Percentiles rank a stretch among this genome's conserved stretches.
Evolutionary conservation across 345 rosid species (phyloP).

Genomic region (Salix arbutifolia): DNA sequence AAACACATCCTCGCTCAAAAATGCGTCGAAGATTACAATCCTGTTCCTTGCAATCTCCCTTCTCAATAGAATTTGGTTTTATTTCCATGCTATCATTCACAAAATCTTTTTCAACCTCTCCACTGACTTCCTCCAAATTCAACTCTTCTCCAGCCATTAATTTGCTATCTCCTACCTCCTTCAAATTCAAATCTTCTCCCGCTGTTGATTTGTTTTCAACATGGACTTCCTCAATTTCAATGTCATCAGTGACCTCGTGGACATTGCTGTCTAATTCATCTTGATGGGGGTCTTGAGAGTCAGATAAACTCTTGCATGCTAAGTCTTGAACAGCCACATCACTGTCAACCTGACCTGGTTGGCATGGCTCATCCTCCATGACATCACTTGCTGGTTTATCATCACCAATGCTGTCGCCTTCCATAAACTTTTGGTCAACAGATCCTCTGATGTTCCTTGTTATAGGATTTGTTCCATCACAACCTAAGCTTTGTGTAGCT

Average conservation of each 20-base stretch:
- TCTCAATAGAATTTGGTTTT: constrained; percentile 15
- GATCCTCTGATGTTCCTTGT: constrained; percentile 15
- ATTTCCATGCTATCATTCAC: background rate
- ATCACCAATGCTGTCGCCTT: constrained; percentile 11
- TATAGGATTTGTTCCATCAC: constrained; percentile 25
- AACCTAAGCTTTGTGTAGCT: constrained; percentile 5
- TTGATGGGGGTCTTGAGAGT: constrained; percentile 13
- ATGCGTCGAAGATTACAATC: constrained; percentile 20
- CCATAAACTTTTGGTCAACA: constrained; percentile 8
- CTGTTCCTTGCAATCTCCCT: constrained; percentile 29
- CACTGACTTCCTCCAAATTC: constrained; percentile 17
- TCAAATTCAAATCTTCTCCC: constrained; percentile 21
- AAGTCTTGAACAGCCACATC: constrained; percentile 22
- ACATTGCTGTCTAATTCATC: constrained; percentile 23
- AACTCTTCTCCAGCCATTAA: constrained; percentile 18
- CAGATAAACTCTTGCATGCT: constrained; percentile 2
- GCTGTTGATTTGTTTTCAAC: constrained; percentile 17
- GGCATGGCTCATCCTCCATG: constrained; percentile 29
- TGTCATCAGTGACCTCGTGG: constrained; percentile 7
- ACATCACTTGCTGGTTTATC: constrained; percentile 23
- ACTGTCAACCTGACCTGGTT: constrained; percentile 15
- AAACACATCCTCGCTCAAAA: constrained; percentile 63
- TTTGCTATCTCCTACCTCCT: constrained; percentile 18
- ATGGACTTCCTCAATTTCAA: constrained; percentile 6
- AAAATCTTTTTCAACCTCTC: constrained; percentile 16